Conservation (phyloP, 140 eudicot genomes). For the Anethum foeniculum region DNA sequence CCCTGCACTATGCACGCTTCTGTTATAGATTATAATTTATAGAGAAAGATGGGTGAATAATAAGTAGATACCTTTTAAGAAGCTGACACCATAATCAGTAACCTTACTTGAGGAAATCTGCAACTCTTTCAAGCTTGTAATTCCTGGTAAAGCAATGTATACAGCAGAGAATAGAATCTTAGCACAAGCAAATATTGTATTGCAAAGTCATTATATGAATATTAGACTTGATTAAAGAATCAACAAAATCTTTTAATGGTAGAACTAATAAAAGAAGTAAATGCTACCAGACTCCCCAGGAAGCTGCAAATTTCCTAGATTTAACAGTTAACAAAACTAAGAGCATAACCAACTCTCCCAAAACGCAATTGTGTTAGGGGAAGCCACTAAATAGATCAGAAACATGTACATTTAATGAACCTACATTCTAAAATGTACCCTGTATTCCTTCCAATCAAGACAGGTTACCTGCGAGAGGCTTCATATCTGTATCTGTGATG, state of each 20-base stretch:
- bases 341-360: not conserved
- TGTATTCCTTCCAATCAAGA: not conserved
- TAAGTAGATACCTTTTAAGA: constrained; percentile 49
- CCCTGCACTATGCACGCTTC: not conserved
- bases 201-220: not conserved
- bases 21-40: not conserved
- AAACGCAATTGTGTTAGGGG: not conserved
- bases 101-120: constrained; percentile 70
- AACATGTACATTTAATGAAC: not conserved
- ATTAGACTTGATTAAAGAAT: not conserved
- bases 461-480: constrained; percentile 62
- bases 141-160: constrained; percentile 31
- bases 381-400: not conserved
- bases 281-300: not conserved
- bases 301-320: not conserved
- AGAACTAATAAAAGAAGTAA: not conserved
- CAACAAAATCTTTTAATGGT: not conserved
- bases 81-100: constrained; percentile 73
- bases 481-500: constrained; percentile 84
- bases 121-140: constrained; percentile 62
- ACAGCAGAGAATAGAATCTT: not conserved
- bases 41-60: constrained; percentile 4
- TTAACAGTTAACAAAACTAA: not conserved
- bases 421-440: not conserved
- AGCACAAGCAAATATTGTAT: not conserved